These are phyloP conservation scores for Suhomyces kunorum DNA, from an alignment of 1,139 yeast genomes.

Conservation along the genomic window DNA sequence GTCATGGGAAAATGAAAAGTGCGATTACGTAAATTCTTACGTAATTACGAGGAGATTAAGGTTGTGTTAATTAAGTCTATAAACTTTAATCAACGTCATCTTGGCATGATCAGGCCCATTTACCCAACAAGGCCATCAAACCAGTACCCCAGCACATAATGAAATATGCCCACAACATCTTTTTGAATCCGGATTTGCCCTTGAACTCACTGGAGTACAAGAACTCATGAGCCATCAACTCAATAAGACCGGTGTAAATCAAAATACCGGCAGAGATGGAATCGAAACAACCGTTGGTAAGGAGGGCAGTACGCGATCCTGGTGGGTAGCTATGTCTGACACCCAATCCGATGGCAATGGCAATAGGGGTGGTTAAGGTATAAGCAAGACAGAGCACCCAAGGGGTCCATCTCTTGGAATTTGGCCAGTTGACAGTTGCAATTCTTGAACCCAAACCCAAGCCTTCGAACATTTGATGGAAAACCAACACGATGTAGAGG, in stretches of 20 bases:
- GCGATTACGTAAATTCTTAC: not conserved
- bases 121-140: slow-evolving; percentile 81
- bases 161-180: slow-evolving; percentile 39
- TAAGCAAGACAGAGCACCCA: slow-evolving; percentile 61
- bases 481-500: slow-evolving; percentile 75
- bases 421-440: slow-evolving; percentile 72
- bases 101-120: slow-evolving; percentile 63
- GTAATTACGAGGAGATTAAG: too few relatives aligned
- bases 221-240: slow-evolving; percentile 87
- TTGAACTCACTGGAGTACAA: slow-evolving; percentile 65
- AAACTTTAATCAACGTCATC: not conserved
- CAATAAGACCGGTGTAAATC: slow-evolving; percentile 82
- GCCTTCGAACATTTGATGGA: slow-evolving; percentile 94
- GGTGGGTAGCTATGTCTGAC: slow-evolving; percentile 66
- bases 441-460: slow-evolving; percentile 87
- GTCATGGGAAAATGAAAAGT: not conserved
- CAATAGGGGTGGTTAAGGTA: slow-evolving; percentile 77
- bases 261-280: slow-evolving; percentile 83
- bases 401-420: slow-evolving; percentile 48
- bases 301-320: slow-evolving; percentile 62
- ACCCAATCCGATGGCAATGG: slow-evolving; percentile 85
- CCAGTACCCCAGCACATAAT: slow-evolving; percentile 71
- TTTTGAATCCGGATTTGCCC: slow-evolving; percentile 47
- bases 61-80: not conserved
- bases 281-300: slow-evolving; percentile 79